Base-by-base conservation (phyloP, 306 rosid genomes). In the Aeschynomene evenia region DNA sequence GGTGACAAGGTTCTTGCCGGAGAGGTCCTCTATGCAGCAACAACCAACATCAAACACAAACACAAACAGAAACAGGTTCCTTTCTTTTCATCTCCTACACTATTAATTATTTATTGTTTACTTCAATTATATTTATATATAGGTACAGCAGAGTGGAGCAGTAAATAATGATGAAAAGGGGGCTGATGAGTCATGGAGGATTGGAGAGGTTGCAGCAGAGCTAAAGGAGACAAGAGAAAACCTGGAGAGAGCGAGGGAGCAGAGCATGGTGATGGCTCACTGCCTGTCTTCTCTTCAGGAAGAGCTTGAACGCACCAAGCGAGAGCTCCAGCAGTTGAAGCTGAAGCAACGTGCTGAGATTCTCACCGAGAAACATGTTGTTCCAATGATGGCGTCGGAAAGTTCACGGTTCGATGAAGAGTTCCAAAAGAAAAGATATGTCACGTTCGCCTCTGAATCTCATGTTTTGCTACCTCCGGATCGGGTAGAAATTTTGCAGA, bases 341-440 rank as follows among this genome's bases (percentile, higher is more conserved):
- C 77, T 86, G 75, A 88, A 83, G 77, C 77, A 77, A 61, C 40
- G 75, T n/a, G n/a, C n/a, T n/a, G 1, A 85, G 82, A 68, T n/a
- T n/a, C n/a, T n/a, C n/a, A 73, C 80, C 1, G 84, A 80, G 16
- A 83, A 83, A 56, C 84, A 79, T 26, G 81, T 74, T 26, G 81
- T 74, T 26, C 45, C 51, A 0, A 34, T 73, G 24, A 34, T 73
- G 24, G 90, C 86, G 24, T 16, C 83, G 0, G 89, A 88, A 26
- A 73, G 75, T 53, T 82, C 43, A 0, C 68, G 75, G 6, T 51
- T 67, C 28, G 55, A 71, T 9, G 72, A 66, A 10, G 78, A 91
- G 52, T 91, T 91, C 26, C 97, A 94, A 37, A 94, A 91, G 88
- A 91, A 87, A 76, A 82, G 94, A 74, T 94, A 91, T 11, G 97